Percentiles rank a stretch among this genome's conserved stretches.
Evolutionary conservation across 2,329 filamentous ascomycete species (phyloP).

Genomic region (Aspergillaceae sp.): DNA sequence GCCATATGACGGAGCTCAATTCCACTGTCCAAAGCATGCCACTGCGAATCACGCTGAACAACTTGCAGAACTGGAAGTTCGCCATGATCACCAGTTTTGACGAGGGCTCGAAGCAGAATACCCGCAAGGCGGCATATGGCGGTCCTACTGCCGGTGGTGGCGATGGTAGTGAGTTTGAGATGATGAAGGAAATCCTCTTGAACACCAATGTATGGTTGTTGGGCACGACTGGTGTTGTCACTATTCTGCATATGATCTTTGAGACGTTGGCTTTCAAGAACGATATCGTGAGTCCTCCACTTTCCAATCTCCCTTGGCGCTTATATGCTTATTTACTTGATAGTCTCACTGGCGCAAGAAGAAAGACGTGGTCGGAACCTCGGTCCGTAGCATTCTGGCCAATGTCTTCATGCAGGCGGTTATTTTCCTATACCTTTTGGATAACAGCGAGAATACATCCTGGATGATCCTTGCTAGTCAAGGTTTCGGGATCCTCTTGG

Average conservation of each 20-base stretch:
- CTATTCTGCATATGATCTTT: constrained; percentile 84
- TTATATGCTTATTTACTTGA: background rate
- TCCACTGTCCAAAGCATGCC: constrained; percentile 76
- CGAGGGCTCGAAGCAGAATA: constrained; percentile 74
- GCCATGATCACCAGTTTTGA: constrained; percentile 76
- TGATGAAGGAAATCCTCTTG: constrained; percentile 90
- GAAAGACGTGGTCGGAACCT: constrained; percentile 97
- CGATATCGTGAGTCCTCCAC: constrained; percentile 61
- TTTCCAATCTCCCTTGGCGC: background rate
- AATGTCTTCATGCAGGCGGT: constrained; percentile 96
- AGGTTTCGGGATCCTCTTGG: constrained; percentile 69
- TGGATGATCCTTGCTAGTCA: constrained; percentile 98
- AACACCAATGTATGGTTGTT: constrained; percentile 92
- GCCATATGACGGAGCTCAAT: constrained; percentile 86
- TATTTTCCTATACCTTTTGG: constrained; percentile 93
- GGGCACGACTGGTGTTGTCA: constrained; percentile 73
- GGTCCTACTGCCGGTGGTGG: constrained; percentile 64
- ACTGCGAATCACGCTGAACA: constrained; percentile 73
- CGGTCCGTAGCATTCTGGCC: constrained; percentile 86
- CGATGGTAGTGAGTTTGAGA: constrained; percentile 89
- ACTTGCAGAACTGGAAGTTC: constrained; percentile 84
- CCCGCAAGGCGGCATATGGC: constrained; percentile 67
- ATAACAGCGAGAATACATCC: constrained; percentile 94
- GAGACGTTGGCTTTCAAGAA: constrained; percentile 95
- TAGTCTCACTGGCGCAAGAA: constrained; percentile 92